Conservation (phyloP, 2,329 filamentous ascomycete species). For the Penicillium glabrum region DNA sequence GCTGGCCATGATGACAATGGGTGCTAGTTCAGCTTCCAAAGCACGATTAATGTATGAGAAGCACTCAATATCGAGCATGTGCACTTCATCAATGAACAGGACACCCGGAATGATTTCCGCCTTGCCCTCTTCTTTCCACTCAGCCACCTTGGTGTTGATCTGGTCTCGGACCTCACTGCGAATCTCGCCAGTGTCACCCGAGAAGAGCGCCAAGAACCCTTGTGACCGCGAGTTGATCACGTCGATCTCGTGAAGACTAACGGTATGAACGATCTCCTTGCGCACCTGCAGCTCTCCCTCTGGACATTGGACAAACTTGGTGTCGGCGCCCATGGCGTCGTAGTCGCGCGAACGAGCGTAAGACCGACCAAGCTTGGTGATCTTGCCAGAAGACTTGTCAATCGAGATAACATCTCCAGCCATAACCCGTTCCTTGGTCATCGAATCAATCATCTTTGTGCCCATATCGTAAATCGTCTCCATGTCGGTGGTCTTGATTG, state of each 20-base stretch:
- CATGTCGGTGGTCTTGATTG: conserved; percentile 99
- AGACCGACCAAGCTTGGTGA: conserved; percentile 92
- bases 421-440: conserved; percentile 99
- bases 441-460: conserved; percentile 98
- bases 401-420: conserved; percentile 98
- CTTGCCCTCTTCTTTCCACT: conserved; percentile 99
- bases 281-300: conserved; percentile 97
- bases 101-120: conserved; percentile 97
- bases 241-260: conserved; percentile 96
- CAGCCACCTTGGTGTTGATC: conserved; percentile 97
- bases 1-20: conserved; percentile 98
- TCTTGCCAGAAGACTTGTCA: conserved; percentile 97
- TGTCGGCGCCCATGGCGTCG: conserved; percentile 98
- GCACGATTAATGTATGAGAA: conserved; percentile 98
- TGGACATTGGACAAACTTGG: conserved; percentile 95
- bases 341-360: conserved; percentile 96
- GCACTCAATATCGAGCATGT: conserved; percentile 99
- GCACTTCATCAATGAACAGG: conserved; percentile 97
- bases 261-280: conserved; percentile 95
- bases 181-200: conserved; percentile 96
- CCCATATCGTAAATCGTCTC: conserved; percentile 99
- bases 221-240: conserved; percentile 99
- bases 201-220: conserved; percentile 95
- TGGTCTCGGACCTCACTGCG: conserved; percentile 95
- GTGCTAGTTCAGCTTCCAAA: conserved; percentile 88